Conservation (phyloP, 352 stramenopile species). For the Pythium rishiriense region DNA sequence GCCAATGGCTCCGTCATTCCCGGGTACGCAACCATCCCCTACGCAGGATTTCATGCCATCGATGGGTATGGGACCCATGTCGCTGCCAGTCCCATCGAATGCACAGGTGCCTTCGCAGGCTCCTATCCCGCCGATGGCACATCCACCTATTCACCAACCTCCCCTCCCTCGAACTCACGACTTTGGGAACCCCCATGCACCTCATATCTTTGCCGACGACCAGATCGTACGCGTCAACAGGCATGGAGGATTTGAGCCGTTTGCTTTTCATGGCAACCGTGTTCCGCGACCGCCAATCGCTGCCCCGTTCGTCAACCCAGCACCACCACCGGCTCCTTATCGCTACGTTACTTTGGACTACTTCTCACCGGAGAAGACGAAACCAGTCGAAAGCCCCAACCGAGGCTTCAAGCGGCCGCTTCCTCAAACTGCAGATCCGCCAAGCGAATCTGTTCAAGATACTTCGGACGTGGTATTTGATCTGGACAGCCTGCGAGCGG, state of each 20-base stretch:
- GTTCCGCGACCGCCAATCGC: slow-evolving; percentile 10
- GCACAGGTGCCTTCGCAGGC: background rate
- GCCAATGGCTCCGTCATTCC: background rate
- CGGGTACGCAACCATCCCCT: background rate
- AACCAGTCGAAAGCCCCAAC: background rate
- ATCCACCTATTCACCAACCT: slow-evolving; percentile 8
- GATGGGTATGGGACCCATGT: background rate
- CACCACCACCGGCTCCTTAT: slow-evolving; percentile 12
- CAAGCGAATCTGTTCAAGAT: background rate
- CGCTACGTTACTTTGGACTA: slow-evolving; percentile 19
- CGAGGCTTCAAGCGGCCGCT: slow-evolving; percentile 17
- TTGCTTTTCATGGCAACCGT: slow-evolving; percentile 18
- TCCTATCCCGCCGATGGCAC: slow-evolving; percentile 11
- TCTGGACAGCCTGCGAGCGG: slow-evolving; percentile 67
- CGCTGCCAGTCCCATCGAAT: background rate
- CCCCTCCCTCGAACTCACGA: slow-evolving; percentile 1
- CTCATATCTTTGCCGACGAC: slow-evolving; percentile 42
- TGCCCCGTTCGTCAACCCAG: background rate
- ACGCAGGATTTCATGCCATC: background rate
- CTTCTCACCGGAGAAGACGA: background rate
- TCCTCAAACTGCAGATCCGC: background rate
- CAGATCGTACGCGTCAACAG: slow-evolving; percentile 76
- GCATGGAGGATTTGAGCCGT: slow-evolving; percentile 60
- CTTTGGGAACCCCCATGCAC: slow-evolving; percentile 6
- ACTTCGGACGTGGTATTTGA: slow-evolving; percentile 36